Evolutionary conservation across 202 grass and related monocot genomes (phyloP), one percentile per base, ranked within the genome.

Genomic region (Panicum virgatum): DNA sequence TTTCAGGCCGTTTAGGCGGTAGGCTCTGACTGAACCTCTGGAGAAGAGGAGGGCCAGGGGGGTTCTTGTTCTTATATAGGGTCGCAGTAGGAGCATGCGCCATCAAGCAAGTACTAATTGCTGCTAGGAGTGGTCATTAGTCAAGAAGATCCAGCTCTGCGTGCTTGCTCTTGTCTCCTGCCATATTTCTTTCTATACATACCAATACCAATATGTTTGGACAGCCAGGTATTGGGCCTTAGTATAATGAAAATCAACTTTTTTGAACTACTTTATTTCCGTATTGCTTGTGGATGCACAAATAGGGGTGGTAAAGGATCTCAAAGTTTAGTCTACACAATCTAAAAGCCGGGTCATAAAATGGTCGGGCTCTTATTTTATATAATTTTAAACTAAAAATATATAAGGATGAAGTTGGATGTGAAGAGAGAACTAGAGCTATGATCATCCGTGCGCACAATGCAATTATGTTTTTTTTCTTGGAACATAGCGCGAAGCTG

Each of bases 1-100:
- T 84, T 80, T 66, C 27, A 80, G 59, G 76, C 68, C 37, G 69
- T 20, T 67, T 60, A 60, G 69, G 62, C 45, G 61, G 51, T 61
- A 75, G 62, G 61, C 48, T 80, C 67, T 72, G 48, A 57, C 38
- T 66, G 26, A 64, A 64, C 30, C 77, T 56, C 47, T 80, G 50
- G 5, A 68, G 30, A 57, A 59, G 42, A 3, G 8, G 38, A 1
- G 5, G 0, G 19, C 0, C 22, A 14, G 26, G 37, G 63, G n/a
- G n/a, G n/a, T n/a, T n/a, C n/a, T 2, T 45, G 2, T 69, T 45
- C 2, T 69, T 69, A 38, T 84, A 69, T 60, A 72, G 26, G 40
- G 8, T 19, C 13, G 34, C 19, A 15, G 20, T 2, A 53, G 3
- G 73, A 0, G 32, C 43, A 15, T 52, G 16, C 50, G 58, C 18